A percentile compares a stretch with the other conserved stretches of the same genome.
phyloP scores from a whole-genome alignment of 768 basidiomycete genomes.

The Chalciporus piperatus region DNA sequence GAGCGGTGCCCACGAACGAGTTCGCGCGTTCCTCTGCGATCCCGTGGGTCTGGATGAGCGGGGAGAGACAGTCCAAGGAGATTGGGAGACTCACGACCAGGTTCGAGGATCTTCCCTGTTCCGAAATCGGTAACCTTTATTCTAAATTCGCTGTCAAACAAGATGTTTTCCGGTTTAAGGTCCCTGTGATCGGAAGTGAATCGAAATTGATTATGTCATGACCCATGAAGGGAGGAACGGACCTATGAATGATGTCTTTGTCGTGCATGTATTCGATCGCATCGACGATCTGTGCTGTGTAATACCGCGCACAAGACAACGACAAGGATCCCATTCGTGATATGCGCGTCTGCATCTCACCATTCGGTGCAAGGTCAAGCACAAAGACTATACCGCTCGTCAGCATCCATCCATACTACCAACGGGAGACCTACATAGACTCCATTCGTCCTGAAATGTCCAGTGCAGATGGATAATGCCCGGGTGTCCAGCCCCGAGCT shows the following conservation, averaged over 20 bases:
- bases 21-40: slow-evolving; percentile 50
- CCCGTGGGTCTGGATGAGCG: slow-evolving; percentile 13
- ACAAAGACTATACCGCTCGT: slow-evolving; percentile 59
- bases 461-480: slow-evolving; percentile 80
- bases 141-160: slow-evolving; percentile 82
- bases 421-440: slow-evolving; percentile 61
- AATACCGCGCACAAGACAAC: slow-evolving; percentile 70
- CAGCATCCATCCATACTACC: neutral
- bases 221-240: slow-evolving; percentile 7
- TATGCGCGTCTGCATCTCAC: slow-evolving; percentile 73
- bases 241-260: slow-evolving; percentile 88
- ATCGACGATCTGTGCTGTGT: slow-evolving; percentile 87
- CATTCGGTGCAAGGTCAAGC: slow-evolving; percentile 72
- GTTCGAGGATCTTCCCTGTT: slow-evolving; percentile 74
- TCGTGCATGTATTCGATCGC: slow-evolving; percentile 89
- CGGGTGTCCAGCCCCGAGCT: slow-evolving; percentile 65
- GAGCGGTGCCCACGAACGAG: slow-evolving; percentile 87
- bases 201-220: slow-evolving; percentile 12
- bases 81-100: slow-evolving; percentile 41
- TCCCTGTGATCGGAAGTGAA: slow-evolving; percentile 42
- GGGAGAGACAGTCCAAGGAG: neutral
- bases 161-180: slow-evolving; percentile 83
- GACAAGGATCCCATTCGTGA: slow-evolving; percentile 85
- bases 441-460: slow-evolving; percentile 83
- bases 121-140: slow-evolving; percentile 98